phyloP scores from a whole-genome alignment of 345 rosid genomes.

The Dovyalis caffra region DNA sequence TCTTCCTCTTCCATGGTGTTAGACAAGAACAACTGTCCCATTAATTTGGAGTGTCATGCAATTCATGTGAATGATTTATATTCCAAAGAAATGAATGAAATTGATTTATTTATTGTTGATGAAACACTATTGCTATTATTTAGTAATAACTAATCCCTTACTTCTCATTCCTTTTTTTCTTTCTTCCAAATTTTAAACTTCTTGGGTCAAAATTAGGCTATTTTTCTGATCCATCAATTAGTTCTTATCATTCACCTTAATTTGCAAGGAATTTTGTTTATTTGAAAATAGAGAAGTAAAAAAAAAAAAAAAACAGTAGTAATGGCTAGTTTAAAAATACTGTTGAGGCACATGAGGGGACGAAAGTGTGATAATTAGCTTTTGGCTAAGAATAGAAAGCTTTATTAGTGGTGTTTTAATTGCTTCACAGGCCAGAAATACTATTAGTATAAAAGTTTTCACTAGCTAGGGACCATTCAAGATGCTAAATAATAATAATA shows the following conservation, averaged over 20 bases:
- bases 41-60: conserved; percentile 27
- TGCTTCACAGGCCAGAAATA: conserved; percentile 35
- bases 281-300: neutral
- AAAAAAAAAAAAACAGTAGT: neutral
- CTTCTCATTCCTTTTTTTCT: no score
- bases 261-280: neutral
- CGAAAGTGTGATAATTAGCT: conserved; percentile 14
- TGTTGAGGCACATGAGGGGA: no score
- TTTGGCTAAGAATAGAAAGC: conserved; percentile 35
- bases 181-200: neutral
- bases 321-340: no score
- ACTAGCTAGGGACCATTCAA: no score
- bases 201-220: no score
- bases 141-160: no score
- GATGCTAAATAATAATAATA: no score
- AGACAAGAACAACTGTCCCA: neutral
- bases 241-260: neutral
- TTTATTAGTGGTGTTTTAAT: conserved; percentile 19
- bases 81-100: neutral
- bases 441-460: no score
- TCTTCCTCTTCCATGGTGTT: no score
- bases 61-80: conserved; percentile 42
- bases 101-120: no score
- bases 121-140: no score
- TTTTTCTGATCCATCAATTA: neutral